Evolutionary conservation across 192 early-diverging fungal species (phyloP).

Genomic region (Coemansia sp.): DNA sequence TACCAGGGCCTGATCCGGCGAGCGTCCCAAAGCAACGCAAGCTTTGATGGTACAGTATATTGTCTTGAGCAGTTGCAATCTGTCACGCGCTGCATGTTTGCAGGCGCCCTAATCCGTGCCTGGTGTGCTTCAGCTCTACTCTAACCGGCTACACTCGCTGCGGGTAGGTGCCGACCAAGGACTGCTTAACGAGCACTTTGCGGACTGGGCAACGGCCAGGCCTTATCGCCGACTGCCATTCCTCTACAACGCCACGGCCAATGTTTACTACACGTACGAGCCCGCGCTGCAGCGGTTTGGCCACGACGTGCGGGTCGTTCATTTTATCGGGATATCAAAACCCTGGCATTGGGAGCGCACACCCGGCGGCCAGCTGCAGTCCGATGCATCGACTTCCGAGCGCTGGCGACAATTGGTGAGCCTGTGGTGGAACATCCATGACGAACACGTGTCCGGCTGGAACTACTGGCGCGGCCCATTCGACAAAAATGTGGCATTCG

Average conservation of each 20-base stretch:
- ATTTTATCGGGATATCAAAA: slow-evolving; percentile 86
- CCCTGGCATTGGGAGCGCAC: slow-evolving; percentile 82
- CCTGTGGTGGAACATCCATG: slow-evolving; percentile 72
- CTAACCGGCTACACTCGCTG: no score
- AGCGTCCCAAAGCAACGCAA: slow-evolving; percentile 46
- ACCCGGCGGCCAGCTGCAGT: slow-evolving; percentile 54
- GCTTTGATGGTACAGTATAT: slow-evolving; percentile 75
- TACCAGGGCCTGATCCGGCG: slow-evolving; percentile 56
- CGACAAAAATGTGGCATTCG: slow-evolving; percentile 42
- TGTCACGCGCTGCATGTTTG: neutral
- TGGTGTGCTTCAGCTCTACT: no score
- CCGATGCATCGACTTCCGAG: slow-evolving; percentile 26
- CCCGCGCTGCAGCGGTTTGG: slow-evolving; percentile 80
- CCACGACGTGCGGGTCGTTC: slow-evolving; percentile 69
- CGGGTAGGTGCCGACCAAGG: slow-evolving; percentile 93
- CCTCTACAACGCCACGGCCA: slow-evolving; percentile 68
- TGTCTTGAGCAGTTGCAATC: neutral
- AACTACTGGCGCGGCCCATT: slow-evolving; percentile 39
- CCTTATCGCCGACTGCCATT: slow-evolving; percentile 76
- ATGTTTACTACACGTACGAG: slow-evolving; percentile 55
- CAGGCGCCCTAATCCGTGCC: slow-evolving; percentile 1
- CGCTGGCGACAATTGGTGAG: slow-evolving; percentile 56
- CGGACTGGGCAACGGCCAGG: slow-evolving; percentile 60
- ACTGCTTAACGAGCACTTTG: slow-evolving; percentile 83
- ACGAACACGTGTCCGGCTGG: slow-evolving; percentile 55